phyloP scores from a whole-genome alignment of 495 filamentous ascomycete species.

The Penicillium taxi region DNA sequence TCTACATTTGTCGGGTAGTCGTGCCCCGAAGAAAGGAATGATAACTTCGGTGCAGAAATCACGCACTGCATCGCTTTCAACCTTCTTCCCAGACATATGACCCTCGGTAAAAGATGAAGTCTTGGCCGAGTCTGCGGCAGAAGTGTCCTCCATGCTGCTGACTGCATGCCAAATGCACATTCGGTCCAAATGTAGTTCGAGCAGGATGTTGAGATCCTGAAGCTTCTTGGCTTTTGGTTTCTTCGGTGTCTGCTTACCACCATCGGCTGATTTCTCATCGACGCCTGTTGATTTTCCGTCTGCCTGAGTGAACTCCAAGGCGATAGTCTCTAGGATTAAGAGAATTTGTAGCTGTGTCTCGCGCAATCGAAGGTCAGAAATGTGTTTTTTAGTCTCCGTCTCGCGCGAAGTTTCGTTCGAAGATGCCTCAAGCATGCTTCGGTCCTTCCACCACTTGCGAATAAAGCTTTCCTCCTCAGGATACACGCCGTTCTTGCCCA shows the following conservation, averaged over 20 bases:
- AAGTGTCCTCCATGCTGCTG: constrained; percentile 43
- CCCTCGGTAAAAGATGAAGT: constrained; percentile 21
- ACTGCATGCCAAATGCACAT: constrained; percentile 96
- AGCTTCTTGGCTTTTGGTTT: constrained; percentile 42
- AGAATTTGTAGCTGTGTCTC: constrained; percentile 90
- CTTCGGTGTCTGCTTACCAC: constrained; percentile 33
- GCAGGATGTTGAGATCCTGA: constrained; percentile 52
- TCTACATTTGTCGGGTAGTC: constrained; percentile 72
- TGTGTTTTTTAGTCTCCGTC: constrained; percentile 47
- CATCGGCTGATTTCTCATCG: constrained; percentile 20
- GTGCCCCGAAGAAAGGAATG: constrained; percentile 81
- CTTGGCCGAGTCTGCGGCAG: constrained; percentile 24
- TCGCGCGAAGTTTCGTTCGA: constrained; percentile 39
- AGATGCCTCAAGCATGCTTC: constrained; percentile 33
- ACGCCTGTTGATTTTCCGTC: constrained; percentile 25
- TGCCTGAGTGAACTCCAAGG: constrained; percentile 47
- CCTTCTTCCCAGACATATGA: constrained; percentile 35
- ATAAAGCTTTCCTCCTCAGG: constrained; percentile 67
- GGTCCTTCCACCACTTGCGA: constrained; percentile 66
- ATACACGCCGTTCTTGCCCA: constrained; percentile 72
- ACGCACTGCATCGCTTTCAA: constrained; percentile 49
- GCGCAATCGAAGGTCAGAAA: constrained; percentile 59
- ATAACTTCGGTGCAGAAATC: constrained; percentile 92
- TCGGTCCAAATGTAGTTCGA: constrained; percentile 83
- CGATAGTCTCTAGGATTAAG: constrained; percentile 78